Evolutionary conservation across 2,329 filamentous ascomycete genomes (phyloP), one percentile per base, ranked within the genome.

Genomic region (Neonectria hederae): DNA sequence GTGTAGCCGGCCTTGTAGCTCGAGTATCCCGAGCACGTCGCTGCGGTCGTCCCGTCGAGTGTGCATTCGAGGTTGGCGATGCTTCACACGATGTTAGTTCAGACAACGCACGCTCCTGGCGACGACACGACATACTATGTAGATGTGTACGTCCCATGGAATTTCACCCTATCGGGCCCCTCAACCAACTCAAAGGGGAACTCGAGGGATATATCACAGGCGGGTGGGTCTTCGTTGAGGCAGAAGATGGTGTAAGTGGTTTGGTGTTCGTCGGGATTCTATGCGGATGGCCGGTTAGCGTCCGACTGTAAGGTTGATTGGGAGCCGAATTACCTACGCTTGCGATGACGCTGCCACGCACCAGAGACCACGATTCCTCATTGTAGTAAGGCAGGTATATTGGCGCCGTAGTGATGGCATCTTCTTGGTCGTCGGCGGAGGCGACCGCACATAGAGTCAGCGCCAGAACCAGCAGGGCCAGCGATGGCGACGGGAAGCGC

Each of bases 241-340:
- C 83, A 85, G 69, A 85, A 85, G 43, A 85, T 81, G 61, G 83
- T 84, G 65, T 83, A 84, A 24, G 81, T 80, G 17, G 83, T 84
- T 63, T 79, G 69, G 60, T 67, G 71, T 6, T 72, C 74, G 10
- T 74, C 60, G 17, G 72, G 66, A 62, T 84, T 75, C 81, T 83
- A 26, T 22, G 66, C 35, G 42, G 6, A 11, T 11, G 24, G 51
- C 35, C 52, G 38, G 49, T 64, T 35, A 58, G 19, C 46, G 9
- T 54, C 58, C 13, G 52, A 26, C 11, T 40, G n/a, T 21, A 40
- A 28, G 13, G 28, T 40, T 24, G 4, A 4, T 17, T 19, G 30
- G 19, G 19, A 11, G 4, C 11, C 24, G 21, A 22, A 22, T 46
- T 2, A 42, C 79, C 56, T 77, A 84, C 83, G 64, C 76, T 81